Conservation (phyloP, 1,284 basidiomycete species). For the Termitomyces sp. region DNA sequence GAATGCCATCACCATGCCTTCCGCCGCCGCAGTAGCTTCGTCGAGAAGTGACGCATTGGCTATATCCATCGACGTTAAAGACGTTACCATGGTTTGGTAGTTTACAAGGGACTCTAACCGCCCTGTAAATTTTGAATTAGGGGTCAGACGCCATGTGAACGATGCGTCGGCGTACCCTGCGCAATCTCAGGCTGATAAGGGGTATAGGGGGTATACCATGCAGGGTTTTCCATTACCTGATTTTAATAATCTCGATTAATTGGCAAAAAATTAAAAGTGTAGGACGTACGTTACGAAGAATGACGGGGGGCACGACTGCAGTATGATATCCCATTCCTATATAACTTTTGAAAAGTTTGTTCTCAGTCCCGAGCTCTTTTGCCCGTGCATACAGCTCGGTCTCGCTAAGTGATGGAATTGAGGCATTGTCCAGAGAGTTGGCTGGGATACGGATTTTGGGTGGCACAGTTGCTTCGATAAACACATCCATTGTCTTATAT, state of each 20-base stretch:
- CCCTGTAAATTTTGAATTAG: constrained; percentile 37
- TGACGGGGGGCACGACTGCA: constrained; percentile 89
- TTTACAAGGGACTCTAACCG: constrained; percentile 96
- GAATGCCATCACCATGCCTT: constrained; percentile 87
- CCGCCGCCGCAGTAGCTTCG: constrained; percentile 90
- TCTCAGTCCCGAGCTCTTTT: constrained; percentile 71
- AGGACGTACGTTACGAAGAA: constrained; percentile 78
- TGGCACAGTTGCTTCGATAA: constrained; percentile 79
- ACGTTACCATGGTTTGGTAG: constrained; percentile 96
- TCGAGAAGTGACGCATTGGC: constrained; percentile 92
- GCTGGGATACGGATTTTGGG: constrained; percentile 68
- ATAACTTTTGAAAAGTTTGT: constrained; percentile 85
- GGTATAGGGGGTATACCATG: constrained; percentile 98
- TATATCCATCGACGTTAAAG: constrained; percentile 91
- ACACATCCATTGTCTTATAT: constrained; percentile 83
- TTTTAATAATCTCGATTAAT: background rate
- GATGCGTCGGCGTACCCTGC: constrained; percentile 55
- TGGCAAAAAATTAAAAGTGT: constrained; percentile 4
- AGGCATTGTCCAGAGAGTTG: constrained; percentile 56
- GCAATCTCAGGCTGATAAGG: constrained; percentile 93
- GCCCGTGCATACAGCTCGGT: constrained; percentile 79
- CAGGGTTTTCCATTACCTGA: constrained; percentile 92
- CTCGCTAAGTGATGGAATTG: constrained; percentile 80
- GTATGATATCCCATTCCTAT: constrained; percentile 99
- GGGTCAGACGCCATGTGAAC: constrained; percentile 5